Conservation (phyloP, 805 yeast genomes). For the Nakazawaea anatomiae region DNA sequence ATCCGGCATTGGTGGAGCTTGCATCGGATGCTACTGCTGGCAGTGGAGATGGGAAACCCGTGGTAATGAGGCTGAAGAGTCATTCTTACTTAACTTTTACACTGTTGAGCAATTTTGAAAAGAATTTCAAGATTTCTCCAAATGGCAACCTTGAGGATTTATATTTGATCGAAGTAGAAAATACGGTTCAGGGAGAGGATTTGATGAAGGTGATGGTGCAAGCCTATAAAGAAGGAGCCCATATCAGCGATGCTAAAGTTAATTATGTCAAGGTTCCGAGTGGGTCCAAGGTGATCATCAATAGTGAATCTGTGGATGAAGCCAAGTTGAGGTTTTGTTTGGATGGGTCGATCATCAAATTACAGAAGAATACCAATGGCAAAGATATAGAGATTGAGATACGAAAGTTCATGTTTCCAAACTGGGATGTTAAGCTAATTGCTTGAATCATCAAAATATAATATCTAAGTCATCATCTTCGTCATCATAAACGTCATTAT, state of each 20-base stretch:
- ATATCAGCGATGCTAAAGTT: conserved; percentile 43
- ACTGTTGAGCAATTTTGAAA: conserved; percentile 51
- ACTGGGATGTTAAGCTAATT: not conserved
- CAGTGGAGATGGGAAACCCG: not conserved
- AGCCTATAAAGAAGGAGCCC: conserved; percentile 54
- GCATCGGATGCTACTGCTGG: not conserved
- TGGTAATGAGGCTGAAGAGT: conserved; percentile 1
- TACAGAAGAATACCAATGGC: not conserved
- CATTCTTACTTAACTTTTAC: conserved; percentile 60
- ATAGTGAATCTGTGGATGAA: conserved; percentile 17
- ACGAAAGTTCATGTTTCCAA: not conserved
- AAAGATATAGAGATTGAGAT: conserved; percentile 2
- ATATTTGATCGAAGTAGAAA: conserved; percentile 39
- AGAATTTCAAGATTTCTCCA: conserved; percentile 60
- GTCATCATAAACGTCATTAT: not conserved
- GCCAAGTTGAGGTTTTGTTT: conserved; percentile 51
- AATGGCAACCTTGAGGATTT: conserved; percentile 37
- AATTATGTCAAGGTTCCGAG: conserved; percentile 29
- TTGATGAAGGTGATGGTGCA: conserved; percentile 50
- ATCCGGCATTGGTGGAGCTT: conserved; percentile 32
- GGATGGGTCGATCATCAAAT: conserved; percentile 53
- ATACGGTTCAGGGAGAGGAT: conserved; percentile 28
- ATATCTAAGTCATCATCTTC: conserved; percentile 8
- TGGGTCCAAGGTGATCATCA: conserved; percentile 1
- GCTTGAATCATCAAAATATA: not conserved